These are phyloP conservation scores for Phalaenopsis aphrodite DNA, from an alignment of 106 monocot species.

Conservation along the genomic window DNA sequence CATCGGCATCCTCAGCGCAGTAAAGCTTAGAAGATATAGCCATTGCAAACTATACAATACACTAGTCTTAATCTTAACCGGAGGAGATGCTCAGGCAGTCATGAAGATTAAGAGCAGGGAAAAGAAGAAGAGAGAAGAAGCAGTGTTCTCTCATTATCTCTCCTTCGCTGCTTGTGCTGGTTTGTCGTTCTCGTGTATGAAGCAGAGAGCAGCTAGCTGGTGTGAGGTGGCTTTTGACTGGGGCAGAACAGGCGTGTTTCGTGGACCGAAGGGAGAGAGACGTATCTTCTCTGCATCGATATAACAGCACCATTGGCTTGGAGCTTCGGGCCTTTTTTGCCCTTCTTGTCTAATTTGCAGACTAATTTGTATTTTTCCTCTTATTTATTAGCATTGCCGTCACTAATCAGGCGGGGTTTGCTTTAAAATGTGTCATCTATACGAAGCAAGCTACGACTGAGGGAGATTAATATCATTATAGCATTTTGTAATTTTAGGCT, in stretches of 20 bases:
- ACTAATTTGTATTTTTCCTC: neutral
- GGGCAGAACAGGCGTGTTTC: slow-evolving; percentile 14
- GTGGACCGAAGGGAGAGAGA: slow-evolving; percentile 12
- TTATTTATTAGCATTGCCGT: neutral
- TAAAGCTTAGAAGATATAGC: neutral
- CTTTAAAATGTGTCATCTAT: neutral
- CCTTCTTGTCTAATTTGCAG: too few species aligned
- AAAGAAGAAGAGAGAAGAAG: slow-evolving; percentile 14
- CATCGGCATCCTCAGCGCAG: slow-evolving; percentile 19
- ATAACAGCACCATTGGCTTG: neutral
- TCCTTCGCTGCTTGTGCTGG: neutral
- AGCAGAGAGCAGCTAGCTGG: neutral
- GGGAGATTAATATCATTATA: too few species aligned
- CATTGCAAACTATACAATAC: neutral
- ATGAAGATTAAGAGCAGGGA: neutral
- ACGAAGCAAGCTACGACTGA: too few species aligned
- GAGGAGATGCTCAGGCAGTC: neutral
- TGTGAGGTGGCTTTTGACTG: neutral
- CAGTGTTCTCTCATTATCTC: neutral
- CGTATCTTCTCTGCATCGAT: slow-evolving; percentile 6
- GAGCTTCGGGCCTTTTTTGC: neutral
- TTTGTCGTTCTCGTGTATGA: neutral
- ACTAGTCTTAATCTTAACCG: too few species aligned
- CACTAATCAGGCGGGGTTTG: neutral
- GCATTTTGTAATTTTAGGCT: too few species aligned